A percentile compares a stretch with the other conserved stretches of the same genome.
Conservation (phyloP, 2,329 filamentous ascomycete species). For the Trichoderma simmonsii region DNA sequence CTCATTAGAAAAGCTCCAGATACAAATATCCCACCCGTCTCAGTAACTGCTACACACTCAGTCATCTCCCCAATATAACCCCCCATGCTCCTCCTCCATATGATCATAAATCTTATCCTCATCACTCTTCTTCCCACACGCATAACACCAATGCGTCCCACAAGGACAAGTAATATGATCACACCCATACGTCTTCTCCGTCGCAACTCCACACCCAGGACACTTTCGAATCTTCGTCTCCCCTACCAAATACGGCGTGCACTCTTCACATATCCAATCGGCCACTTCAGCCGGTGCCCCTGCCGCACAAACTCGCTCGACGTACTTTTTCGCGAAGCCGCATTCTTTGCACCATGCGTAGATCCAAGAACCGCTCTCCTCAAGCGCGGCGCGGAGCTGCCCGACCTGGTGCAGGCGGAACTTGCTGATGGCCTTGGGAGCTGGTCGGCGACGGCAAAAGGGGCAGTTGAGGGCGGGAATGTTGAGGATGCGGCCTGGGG, state of each 20-base stretch:
- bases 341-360: conserved; percentile 49
- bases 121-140: conserved; percentile 33
- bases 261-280: conserved; percentile 43
- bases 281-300: conserved; percentile 37
- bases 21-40: not conserved
- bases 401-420: conserved; percentile 39
- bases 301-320: conserved; percentile 43
- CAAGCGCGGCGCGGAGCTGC: conserved; percentile 38
- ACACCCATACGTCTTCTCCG: conserved; percentile 38
- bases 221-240: conserved; percentile 29
- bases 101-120: conserved; percentile 36
- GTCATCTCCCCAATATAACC: conserved; percentile 24
- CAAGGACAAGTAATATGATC: conserved; percentile 40
- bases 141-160: conserved; percentile 40
- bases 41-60: not conserved
- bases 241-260: conserved; percentile 23
- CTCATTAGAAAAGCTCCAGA: not conserved
- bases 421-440: conserved; percentile 34
- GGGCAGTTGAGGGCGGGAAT: conserved; percentile 47
- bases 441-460: conserved; percentile 47
- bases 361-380: conserved; percentile 42
- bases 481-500: conserved; percentile 43
- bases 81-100: conserved; percentile 34
- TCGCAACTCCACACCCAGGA: conserved; percentile 36
- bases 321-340: conserved; percentile 39